A percentile compares a stretch with the other conserved stretches of the same genome.
Evolutionary conservation across 78 protist genomes (phyloP).

Genomic region (Tieghemostelium lacteum): DNA sequence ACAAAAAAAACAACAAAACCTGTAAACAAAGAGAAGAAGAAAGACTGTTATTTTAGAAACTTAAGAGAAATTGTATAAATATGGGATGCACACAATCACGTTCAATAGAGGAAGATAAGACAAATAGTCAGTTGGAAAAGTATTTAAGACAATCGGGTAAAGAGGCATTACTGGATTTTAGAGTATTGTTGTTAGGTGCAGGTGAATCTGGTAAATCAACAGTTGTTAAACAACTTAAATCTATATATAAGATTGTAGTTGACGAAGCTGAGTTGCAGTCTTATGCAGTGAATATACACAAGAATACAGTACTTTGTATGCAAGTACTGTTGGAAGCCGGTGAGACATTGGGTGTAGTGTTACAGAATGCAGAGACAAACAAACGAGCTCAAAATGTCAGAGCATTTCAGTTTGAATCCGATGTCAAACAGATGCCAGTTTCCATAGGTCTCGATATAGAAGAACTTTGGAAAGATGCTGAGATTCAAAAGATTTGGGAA

Average conservation of each 20-base stretch:
- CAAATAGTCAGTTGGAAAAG: constrained; percentile 24
- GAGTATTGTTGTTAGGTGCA: constrained; percentile 79
- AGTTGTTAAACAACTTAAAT: constrained; percentile 81
- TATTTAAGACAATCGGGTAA: constrained; percentile 66
- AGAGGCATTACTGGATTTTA: constrained; percentile 58
- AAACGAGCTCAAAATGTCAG: constrained; percentile 47
- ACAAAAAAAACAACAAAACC: no score
- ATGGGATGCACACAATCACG: constrained; percentile 51
- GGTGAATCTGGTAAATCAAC: constrained; percentile 86
- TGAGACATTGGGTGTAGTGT: constrained; percentile 62
- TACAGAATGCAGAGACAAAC: constrained; percentile 60
- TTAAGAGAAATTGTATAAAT: background rate
- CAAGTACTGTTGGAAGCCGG: constrained; percentile 80
- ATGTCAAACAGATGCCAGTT: constrained; percentile 74
- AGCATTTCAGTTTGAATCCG: constrained; percentile 76
- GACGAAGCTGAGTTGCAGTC: constrained; percentile 77
- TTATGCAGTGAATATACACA: constrained; percentile 77
- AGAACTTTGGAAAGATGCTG: constrained; percentile 62
- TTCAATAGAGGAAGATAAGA: constrained; percentile 4
- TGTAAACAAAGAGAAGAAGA: no score
- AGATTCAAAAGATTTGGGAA: constrained; percentile 67
- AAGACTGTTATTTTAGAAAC: no score
- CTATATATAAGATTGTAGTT: constrained; percentile 76
- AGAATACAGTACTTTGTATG: constrained; percentile 80
- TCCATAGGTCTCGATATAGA: constrained; percentile 65